Base-by-base conservation (phyloP, 148 eudicot species). In the Rhododendron molle region DNA sequence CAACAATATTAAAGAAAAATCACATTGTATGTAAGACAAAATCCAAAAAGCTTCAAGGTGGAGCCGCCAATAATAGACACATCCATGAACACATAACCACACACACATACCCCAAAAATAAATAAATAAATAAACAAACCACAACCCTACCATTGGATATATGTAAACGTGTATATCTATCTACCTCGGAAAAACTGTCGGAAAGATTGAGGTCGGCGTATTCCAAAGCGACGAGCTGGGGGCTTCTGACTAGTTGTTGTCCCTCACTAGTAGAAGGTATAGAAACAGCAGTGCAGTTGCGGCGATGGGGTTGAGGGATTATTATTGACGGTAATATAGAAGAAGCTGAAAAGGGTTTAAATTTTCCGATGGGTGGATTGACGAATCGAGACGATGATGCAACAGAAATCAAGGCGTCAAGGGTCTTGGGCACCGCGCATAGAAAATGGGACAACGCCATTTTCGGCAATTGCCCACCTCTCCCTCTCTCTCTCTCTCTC, bases 191-290 rank as follows among this genome's bases (percentile, higher is more conserved):
- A 12, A 77, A 14, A 74, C 87, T 83, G 62, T 86, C 84, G 81
- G 91, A 85, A 77, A 93, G 91, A 81, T 93, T 91, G 76, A 93
- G 93, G 32, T 92, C 94, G 62, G 96, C 89, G 78, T 92, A 93
- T 85, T 93, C 96, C 44, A 90, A 58, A 77, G 94, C 91, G 80
- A 93, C 91, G 28, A 93, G 90, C 20, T 86, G 85, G 43, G 94
- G 91, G 88, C 93, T 92, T 14, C 88, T 79, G 71, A 89, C 47
- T 36, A 7, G 54, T 34, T 32, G 72, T 34, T 23, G 82, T 13
- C 74, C 88, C 62, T 83, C 79, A 47, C 78, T 49, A 77, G 40
- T 50, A 9, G 79, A 65, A 40, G 78, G n/a, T 58, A 1, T 71
- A 28, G 83, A 83, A 65, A 87, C 52, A 67, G 72, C 83, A 36